Percentiles rank a stretch among this genome's conserved stretches.
These are phyloP conservation scores for Nemania serpens DNA, from an alignment of 2,329 filamentous ascomycete genomes.

Conservation along the genomic window DNA sequence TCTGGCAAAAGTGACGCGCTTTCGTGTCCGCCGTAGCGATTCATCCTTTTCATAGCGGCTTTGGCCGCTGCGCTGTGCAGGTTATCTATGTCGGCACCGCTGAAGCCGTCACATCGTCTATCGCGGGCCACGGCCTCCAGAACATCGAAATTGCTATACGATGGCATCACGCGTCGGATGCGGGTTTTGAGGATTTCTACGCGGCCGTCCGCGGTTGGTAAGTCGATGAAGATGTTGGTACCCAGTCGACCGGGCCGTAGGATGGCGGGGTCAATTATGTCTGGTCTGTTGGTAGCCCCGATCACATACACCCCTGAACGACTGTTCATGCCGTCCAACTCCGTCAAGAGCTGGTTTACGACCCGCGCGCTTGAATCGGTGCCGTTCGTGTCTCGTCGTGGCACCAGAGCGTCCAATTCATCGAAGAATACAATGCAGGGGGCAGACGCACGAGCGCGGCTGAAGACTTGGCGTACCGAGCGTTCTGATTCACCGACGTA, in stretches of 20 bases:
- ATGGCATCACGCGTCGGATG: constrained; percentile 45
- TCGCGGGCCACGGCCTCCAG: constrained; percentile 64
- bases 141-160: constrained; percentile 37
- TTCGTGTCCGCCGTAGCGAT: constrained; percentile 24
- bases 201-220: constrained; percentile 78
- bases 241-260: constrained; percentile 88
- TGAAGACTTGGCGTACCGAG: constrained; percentile 89
- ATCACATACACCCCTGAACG: constrained; percentile 91
- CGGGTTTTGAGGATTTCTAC: constrained; percentile 80
- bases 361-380: constrained; percentile 86
- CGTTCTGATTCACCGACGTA: constrained; percentile 97
- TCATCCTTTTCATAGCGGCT: constrained; percentile 35
- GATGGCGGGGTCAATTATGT: constrained; percentile 97
- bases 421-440: constrained; percentile 99
- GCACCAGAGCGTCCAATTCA: constrained; percentile 91
- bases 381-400: constrained; percentile 75
- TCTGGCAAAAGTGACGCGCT: constrained; percentile 38
- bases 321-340: constrained; percentile 83
- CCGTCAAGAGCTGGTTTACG: constrained; percentile 92
- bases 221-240: constrained; percentile 84
- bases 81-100: constrained; percentile 67
- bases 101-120: constrained; percentile 74
- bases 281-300: constrained; percentile 90
- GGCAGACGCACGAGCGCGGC: constrained; percentile 80
- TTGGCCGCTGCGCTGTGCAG: constrained; percentile 46